phyloP scores from a whole-genome alignment of 768 basidiomycete genomes.

The Macrolepiota albuminosa region DNA sequence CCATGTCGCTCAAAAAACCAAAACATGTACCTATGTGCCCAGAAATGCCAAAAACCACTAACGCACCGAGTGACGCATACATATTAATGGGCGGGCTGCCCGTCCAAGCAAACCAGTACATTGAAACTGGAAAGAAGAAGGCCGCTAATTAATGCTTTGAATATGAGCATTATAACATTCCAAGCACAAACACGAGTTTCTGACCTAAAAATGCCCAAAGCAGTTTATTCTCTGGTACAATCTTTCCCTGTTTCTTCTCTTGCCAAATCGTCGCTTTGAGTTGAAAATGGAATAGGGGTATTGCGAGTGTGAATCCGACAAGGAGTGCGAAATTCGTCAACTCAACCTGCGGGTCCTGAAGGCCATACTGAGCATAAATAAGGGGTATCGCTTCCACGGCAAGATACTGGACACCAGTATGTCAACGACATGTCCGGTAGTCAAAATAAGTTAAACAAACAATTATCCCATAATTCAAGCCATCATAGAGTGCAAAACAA shows the following conservation, averaged over 20 bases:
- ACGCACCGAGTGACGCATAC: slow-evolving; percentile 17
- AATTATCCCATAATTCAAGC: slow-evolving; percentile 19
- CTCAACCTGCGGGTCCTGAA: slow-evolving; percentile 13
- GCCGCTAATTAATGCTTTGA: slow-evolving; percentile 9
- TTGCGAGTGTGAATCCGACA: slow-evolving; percentile 15
- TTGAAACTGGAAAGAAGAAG: slow-evolving; percentile 17
- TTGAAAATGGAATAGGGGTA: slow-evolving; percentile 16
- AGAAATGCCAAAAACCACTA: slow-evolving; percentile 16
- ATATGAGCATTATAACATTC: background rate
- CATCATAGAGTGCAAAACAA: slow-evolving; percentile 20
- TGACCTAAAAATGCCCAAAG: slow-evolving; percentile 16
- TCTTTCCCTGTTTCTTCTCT: slow-evolving; percentile 14
- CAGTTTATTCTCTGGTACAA: slow-evolving; percentile 19
- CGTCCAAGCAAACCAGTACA: slow-evolving; percentile 23
- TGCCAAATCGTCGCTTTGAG: slow-evolving; percentile 8
- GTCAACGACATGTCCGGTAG: background rate
- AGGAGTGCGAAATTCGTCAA: slow-evolving; percentile 15
- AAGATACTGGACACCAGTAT: slow-evolving; percentile 12
- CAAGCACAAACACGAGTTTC: too few relatives aligned
- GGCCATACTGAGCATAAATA: slow-evolving; percentile 16
- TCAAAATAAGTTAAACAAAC: background rate
- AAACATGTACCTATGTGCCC: slow-evolving; percentile 16
- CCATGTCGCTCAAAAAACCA: background rate
- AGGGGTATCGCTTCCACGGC: slow-evolving; percentile 18
- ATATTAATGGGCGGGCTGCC: slow-evolving; percentile 14